Evolutionary conservation across 1,139 yeast genomes (phyloP).

Genomic region (Diutina ranongensis): DNA sequence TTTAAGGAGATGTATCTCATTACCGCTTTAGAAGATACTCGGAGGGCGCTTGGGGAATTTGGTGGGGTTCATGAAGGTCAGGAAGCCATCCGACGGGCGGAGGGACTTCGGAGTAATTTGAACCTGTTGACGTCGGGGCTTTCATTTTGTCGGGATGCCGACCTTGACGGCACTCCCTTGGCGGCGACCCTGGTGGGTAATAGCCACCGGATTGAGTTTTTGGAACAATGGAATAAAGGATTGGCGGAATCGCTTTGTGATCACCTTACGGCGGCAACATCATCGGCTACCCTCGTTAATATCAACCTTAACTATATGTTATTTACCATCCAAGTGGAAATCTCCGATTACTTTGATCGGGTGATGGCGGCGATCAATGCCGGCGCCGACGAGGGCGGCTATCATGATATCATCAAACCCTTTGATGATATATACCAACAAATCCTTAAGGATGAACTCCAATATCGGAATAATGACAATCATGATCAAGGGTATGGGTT

Average conservation of each 20-base stretch:
- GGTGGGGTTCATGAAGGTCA: not conserved
- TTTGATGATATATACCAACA: not conserved
- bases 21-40: not conserved
- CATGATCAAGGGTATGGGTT: not conserved
- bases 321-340: slow-evolving; percentile 2
- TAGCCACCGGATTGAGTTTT: not conserved
- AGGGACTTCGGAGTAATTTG: not conserved
- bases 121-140: not conserved
- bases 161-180: not conserved
- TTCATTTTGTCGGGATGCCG: not conserved
- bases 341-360: not conserved
- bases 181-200: not conserved
- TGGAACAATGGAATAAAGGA: slow-evolving; percentile 1
- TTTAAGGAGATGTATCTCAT: slow-evolving; percentile 4
- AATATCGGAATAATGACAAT: not conserved
- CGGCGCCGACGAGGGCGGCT: not conserved
- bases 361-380: not conserved
- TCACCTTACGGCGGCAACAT: not conserved
- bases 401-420: not conserved
- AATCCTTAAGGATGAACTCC: not conserved
- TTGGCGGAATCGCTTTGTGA: slow-evolving; percentile 1
- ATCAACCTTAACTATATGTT: not conserved
- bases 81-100: not conserved
- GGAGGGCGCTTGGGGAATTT: not conserved
- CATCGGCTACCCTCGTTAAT: not conserved